Evolutionary conservation across 345 rosid species (phyloP).

Genomic region (Stellera chamaejasme): DNA sequence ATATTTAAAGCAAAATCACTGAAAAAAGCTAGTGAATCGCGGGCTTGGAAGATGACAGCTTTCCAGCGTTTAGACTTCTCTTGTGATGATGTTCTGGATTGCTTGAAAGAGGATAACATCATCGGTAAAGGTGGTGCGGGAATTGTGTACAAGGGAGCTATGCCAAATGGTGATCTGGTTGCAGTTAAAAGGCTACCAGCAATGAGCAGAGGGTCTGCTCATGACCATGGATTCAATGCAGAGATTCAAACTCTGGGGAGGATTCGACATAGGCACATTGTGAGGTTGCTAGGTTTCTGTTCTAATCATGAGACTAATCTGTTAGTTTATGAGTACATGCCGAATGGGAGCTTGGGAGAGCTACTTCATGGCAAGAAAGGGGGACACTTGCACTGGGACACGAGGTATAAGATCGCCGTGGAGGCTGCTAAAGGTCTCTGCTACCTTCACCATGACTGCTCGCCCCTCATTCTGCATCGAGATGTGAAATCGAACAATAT

Average conservation of each 20-base stretch:
- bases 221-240: slow-evolving; percentile 74
- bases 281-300: slow-evolving; percentile 74
- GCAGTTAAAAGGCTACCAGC: slow-evolving; percentile 83
- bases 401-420: slow-evolving; percentile 70
- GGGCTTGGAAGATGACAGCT: slow-evolving; percentile 74
- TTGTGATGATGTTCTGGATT: slow-evolving; percentile 69
- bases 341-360: slow-evolving; percentile 91
- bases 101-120: slow-evolving; percentile 78
- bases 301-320: slow-evolving; percentile 77
- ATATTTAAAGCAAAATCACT: slow-evolving; percentile 40
- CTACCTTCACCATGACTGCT: slow-evolving; percentile 93
- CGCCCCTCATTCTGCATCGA: slow-evolving; percentile 78
- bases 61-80: slow-evolving; percentile 76
- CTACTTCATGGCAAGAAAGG: slow-evolving; percentile 81
- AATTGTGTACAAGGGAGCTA: slow-evolving; percentile 68
- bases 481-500: slow-evolving; percentile 96
- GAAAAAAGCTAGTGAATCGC: slow-evolving; percentile 29
- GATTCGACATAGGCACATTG: slow-evolving; percentile 89
- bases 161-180: slow-evolving; percentile 82
- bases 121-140: slow-evolving; percentile 96
- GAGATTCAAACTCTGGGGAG: slow-evolving; percentile 83
- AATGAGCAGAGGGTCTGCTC: slow-evolving; percentile 53
- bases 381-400: slow-evolving; percentile 54
- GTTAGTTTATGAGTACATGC: slow-evolving; percentile 90
- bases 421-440: slow-evolving; percentile 93